Conservation (phyloP, 2,329 filamentous ascomycete genomes). For the Chrysoporthe deuterocubensis region DNA sequence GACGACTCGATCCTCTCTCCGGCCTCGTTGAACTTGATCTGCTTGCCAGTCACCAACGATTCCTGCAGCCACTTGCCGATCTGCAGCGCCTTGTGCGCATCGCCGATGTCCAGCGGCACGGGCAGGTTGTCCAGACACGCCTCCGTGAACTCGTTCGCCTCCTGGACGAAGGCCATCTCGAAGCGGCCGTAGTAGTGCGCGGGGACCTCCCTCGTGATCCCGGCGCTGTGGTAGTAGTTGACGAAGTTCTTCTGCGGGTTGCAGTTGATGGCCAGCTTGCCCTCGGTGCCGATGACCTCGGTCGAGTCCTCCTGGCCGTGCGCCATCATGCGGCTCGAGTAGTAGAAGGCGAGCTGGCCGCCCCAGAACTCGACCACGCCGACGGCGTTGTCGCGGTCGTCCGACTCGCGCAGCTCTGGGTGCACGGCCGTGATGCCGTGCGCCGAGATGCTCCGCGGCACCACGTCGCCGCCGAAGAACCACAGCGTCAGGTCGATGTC, state of each 20-base stretch:
- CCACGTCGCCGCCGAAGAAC: slow-evolving; percentile 61
- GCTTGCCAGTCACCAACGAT: slow-evolving; percentile 19
- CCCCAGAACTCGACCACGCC: slow-evolving; percentile 69
- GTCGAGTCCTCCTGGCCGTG: slow-evolving; percentile 70
- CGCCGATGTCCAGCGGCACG: slow-evolving; percentile 19
- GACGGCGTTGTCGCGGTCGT: slow-evolving; percentile 65
- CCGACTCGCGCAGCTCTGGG: slow-evolving; percentile 59
- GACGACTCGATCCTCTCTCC: slow-evolving; percentile 11
- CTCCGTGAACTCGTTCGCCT: slow-evolving; percentile 27
- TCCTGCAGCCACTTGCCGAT: slow-evolving; percentile 25
- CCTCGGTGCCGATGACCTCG: slow-evolving; percentile 69
- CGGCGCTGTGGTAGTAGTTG: slow-evolving; percentile 8
- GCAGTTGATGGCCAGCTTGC: slow-evolving; percentile 65
- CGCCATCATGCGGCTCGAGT: slow-evolving; percentile 68
- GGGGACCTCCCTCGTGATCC: slow-evolving; percentile 18
- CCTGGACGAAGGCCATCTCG: slow-evolving; percentile 23
- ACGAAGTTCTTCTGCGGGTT: slow-evolving; percentile 46
- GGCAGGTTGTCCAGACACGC: slow-evolving; percentile 20
- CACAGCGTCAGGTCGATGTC: slow-evolving; percentile 70
- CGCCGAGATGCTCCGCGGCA: slow-evolving; percentile 59
- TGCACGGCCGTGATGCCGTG: slow-evolving; percentile 63
- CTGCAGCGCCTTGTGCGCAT: slow-evolving; percentile 21
- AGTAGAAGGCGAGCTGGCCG: slow-evolving; percentile 67
- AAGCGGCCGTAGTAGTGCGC: slow-evolving; percentile 22
- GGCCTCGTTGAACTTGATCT: slow-evolving; percentile 26